Percentiles rank a stretch among this genome's conserved stretches.
These are phyloP conservation scores for Mortierella sp. DNA, from an alignment of 371 early-diverging fungal species.

Conservation along the genomic window DNA sequence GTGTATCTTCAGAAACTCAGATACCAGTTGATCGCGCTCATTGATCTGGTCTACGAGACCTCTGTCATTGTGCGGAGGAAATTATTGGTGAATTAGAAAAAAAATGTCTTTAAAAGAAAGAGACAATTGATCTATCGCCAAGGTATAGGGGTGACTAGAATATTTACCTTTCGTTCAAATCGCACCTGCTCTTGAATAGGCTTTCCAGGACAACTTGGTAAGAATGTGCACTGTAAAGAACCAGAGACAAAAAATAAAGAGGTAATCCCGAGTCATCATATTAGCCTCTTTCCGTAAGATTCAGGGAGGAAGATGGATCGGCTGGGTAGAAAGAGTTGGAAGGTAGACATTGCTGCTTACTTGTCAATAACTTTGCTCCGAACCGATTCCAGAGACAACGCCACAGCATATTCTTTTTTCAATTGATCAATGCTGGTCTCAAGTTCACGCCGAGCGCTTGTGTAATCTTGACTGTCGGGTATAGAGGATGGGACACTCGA, in stretches of 20 bases:
- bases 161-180: conserved; percentile 27
- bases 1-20: conserved; percentile 41
- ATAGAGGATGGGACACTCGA: too few relatives aligned
- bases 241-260: not conserved
- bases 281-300: not conserved
- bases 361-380: conserved; percentile 25
- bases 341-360: conserved; percentile 6
- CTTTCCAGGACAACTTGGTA: conserved; percentile 30
- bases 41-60: conserved; percentile 21
- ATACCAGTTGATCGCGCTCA: conserved; percentile 45
- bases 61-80: not conserved
- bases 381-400: conserved; percentile 23
- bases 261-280: too few relatives aligned
- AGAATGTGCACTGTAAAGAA: conserved; percentile 13
- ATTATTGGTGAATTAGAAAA: not conserved
- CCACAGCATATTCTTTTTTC: conserved; percentile 28
- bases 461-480: too few relatives aligned
- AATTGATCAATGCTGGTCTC: conserved; percentile 28
- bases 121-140: not conserved
- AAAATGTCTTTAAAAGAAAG: not conserved
- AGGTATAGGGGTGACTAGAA: not conserved
- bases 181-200: conserved; percentile 23
- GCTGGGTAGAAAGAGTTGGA: not conserved
- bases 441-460: not conserved
- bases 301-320: not conserved